Conservation (phyloP, 441 rosid genomes). For the Manihot esculenta region DNA sequence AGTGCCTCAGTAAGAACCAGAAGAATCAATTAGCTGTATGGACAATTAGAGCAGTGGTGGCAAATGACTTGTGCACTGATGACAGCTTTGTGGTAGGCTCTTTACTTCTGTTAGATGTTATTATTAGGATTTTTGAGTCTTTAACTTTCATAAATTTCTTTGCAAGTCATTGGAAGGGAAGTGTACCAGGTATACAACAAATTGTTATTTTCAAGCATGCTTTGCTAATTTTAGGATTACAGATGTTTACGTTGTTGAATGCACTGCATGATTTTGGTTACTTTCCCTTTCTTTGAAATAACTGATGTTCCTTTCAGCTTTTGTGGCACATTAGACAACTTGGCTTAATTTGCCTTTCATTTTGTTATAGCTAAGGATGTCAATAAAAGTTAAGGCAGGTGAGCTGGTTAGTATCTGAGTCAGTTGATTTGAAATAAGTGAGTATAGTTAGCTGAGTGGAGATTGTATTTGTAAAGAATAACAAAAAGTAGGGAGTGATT, state of each 20-base stretch:
- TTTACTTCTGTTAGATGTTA: slow-evolving; percentile 14
- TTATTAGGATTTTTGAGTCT: slow-evolving; percentile 7
- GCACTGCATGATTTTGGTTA: not conserved
- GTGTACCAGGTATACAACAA: not conserved
- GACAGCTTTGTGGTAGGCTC: slow-evolving; percentile 88
- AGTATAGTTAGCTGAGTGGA: too few species aligned
- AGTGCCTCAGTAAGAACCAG: slow-evolving; percentile 75
- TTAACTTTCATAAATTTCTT: not conserved
- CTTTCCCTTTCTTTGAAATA: not conserved
- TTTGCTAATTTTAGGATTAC: slow-evolving; percentile 4
- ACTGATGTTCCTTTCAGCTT: too few species aligned
- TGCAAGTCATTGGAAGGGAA: slow-evolving; percentile 5
- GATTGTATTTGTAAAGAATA: too few species aligned
- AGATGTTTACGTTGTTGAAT: not conserved
- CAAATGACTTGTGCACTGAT: slow-evolving; percentile 87
- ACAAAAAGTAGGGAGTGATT: too few species aligned
- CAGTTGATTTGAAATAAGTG: too few species aligned
- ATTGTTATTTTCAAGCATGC: not conserved
- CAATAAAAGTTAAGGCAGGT: too few species aligned
- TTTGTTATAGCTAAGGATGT: too few species aligned
- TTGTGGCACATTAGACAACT: too few species aligned
- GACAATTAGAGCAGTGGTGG: slow-evolving; percentile 75
- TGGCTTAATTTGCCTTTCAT: too few species aligned
- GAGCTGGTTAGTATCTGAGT: too few species aligned
- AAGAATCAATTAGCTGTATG: slow-evolving; percentile 60